Base-by-base conservation (phyloP, 139 green algal genomes). In the Microglena sp. region DNA sequence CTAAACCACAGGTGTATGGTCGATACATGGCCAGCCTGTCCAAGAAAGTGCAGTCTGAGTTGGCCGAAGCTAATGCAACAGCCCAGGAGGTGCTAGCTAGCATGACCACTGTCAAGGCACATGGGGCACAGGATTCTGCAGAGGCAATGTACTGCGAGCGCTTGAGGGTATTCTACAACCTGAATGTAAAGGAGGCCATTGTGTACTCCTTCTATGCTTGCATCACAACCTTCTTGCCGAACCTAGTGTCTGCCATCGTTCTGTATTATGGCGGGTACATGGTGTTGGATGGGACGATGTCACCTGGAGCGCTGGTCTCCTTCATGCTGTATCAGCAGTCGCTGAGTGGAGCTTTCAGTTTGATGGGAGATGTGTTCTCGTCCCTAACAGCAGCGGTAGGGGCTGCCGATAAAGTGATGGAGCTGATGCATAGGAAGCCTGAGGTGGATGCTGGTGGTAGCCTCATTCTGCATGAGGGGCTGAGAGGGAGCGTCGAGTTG, bases 241-340 rank as follows among this genome's bases (percentile, higher is more conserved):
- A 81, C 8, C 62, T 68, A 8, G 77, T 90, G 24, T 71, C 76
- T 31, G 84, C 80, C 0, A 66, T 77, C 8, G 78, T 90, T 55
- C 68, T 80, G 26, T 66, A 66, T 24, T 80, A 74, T 60, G 80
- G 83, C 18, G 79, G 81, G 4, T 74, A 58, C 11, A 74, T 91
- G 33, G 82, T 89, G 27, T 71, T 91, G 57, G 45, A 18, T 22
- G 46, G 56, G 22, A 66, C 82, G 66, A 84, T 85, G 75, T 70
- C 62, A 1, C 55, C 70, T 26, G 74, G 69, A 7, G 62, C 71
- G 5, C 83, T 92, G 53, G 77, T 92, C n/a, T 84, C 74, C 18
- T 93, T 93, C 77, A 92, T 94, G 82, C 77, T 92, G 32, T 85
- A 90, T 73, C 84, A 92, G 75, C 78, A 89, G 69, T 82, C 65